These are phyloP conservation scores for Clarireedia homoeocarpa DNA, from an alignment of 2,329 filamentous ascomycete species.

Conservation along the genomic window DNA sequence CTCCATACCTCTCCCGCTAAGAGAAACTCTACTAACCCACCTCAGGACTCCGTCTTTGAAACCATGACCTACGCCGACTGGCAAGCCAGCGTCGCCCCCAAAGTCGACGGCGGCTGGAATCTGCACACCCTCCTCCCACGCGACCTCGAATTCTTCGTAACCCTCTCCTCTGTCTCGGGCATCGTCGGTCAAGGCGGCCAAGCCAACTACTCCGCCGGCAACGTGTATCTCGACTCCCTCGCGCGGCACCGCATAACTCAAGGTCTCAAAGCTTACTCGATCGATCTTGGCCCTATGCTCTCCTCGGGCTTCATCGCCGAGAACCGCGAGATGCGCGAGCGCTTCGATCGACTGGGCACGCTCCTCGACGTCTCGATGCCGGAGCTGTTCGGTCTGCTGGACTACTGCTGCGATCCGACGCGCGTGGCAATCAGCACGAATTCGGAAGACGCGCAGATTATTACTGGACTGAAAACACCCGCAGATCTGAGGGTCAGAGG, in stretches of 20 bases:
- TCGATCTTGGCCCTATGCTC: slow-evolving; percentile 16
- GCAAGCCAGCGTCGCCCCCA: slow-evolving; percentile 29
- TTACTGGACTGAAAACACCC: not conserved
- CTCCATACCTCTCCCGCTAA: not conserved
- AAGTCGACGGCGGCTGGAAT: slow-evolving; percentile 25
- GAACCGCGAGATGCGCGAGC: slow-evolving; percentile 9
- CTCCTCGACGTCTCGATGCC: not conserved
- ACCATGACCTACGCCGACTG: slow-evolving; percentile 34
- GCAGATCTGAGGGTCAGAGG: not conserved
- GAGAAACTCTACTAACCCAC: not conserved
- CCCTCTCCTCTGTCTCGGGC: slow-evolving; percentile 30
- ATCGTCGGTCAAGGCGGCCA: slow-evolving; percentile 7
- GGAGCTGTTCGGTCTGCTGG: not conserved
- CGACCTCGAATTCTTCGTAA: slow-evolving; percentile 13
- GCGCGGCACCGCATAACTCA: slow-evolving; percentile 9
- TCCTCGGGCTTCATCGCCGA: slow-evolving; percentile 18
- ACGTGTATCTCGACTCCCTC: slow-evolving; percentile 24
- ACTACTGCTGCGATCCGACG: not conserved
- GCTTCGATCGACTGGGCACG: not conserved
- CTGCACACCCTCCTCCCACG: slow-evolving; percentile 14
- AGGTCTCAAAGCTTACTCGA: slow-evolving; percentile 10
- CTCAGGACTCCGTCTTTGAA: slow-evolving; percentile 13
- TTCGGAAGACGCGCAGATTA: not conserved
- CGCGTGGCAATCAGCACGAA: not conserved
- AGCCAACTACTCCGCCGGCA: slow-evolving; percentile 22